Evolutionary conservation across 139 green algal species (phyloP).

Genomic region (Haematococcus sp.): DNA sequence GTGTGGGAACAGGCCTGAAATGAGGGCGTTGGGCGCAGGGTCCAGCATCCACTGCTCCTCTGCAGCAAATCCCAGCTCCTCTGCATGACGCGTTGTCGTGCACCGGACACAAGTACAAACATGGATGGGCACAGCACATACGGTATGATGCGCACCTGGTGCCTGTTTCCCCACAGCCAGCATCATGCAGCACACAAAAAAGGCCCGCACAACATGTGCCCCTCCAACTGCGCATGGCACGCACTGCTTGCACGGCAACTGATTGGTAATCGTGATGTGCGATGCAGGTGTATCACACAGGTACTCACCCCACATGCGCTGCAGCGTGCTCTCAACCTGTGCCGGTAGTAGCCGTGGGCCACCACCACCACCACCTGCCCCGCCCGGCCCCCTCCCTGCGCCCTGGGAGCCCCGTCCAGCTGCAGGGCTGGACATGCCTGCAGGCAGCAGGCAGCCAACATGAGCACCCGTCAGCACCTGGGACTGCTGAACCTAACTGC

Average conservation of each 20-base stretch:
- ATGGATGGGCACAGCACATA: too few relatives aligned
- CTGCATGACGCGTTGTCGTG: background rate
- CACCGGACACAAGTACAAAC: background rate
- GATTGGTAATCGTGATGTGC: too few relatives aligned
- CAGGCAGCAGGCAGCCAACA: too few relatives aligned
- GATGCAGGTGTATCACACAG: background rate
- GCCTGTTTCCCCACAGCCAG: slow-evolving; percentile 24
- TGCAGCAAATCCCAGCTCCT: background rate
- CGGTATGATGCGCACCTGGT: too few relatives aligned
- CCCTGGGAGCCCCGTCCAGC: background rate
- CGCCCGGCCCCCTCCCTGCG: too few relatives aligned
- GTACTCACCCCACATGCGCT: background rate
- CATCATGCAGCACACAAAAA: slow-evolving; percentile 30
- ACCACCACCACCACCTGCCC: too few relatives aligned
- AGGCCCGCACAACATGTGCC: too few relatives aligned
- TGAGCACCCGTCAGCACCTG: too few relatives aligned
- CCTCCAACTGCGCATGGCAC: too few relatives aligned
- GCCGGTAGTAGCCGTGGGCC: background rate
- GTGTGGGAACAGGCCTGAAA: slow-evolving; percentile 51
- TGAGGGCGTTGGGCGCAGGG: slow-evolving; percentile 14
- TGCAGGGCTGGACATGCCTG: slow-evolving; percentile 11
- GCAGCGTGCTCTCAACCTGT: too few relatives aligned
- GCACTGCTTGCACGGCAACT: too few relatives aligned
- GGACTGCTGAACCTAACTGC: too few relatives aligned
- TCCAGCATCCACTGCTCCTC: slow-evolving; percentile 9